These are phyloP conservation scores for Martensiomyces pterosporus DNA, from an alignment of 192 early-diverging fungal genomes.

Conservation along the genomic window DNA sequence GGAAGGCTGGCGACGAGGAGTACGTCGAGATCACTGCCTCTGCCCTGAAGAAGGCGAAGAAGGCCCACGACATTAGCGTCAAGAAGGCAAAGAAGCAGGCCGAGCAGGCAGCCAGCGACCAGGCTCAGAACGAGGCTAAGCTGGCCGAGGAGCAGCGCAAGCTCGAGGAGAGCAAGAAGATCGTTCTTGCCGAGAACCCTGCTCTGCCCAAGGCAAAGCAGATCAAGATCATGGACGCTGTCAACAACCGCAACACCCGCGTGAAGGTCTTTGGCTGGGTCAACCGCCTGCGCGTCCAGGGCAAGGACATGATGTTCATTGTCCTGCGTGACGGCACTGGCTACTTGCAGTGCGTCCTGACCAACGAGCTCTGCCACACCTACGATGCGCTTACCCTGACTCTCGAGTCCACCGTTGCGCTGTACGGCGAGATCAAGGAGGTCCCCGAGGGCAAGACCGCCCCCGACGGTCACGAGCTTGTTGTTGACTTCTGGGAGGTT, in stretches of 20 bases:
- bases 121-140: slow-evolving; percentile 52
- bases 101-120: slow-evolving; percentile 63
- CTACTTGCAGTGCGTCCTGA: slow-evolving; percentile 90
- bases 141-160: slow-evolving; percentile 69
- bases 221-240: slow-evolving; percentile 74
- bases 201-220: slow-evolving; percentile 68
- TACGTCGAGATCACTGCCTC: slow-evolving; percentile 78
- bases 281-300: slow-evolving; percentile 90
- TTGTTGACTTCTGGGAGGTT: slow-evolving; percentile 95
- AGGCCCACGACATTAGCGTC: slow-evolving; percentile 57
- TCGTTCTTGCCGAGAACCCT: slow-evolving; percentile 70
- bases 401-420: slow-evolving; percentile 85
- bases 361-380: slow-evolving; percentile 84
- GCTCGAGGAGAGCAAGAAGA: slow-evolving; percentile 81
- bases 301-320: slow-evolving; percentile 95
- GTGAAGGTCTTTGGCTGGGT: slow-evolving; percentile 94
- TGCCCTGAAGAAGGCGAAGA: slow-evolving; percentile 89
- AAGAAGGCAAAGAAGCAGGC: slow-evolving; percentile 81
- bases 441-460: slow-evolving; percentile 93
- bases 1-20: slow-evolving; percentile 68
- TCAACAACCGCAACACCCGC: slow-evolving; percentile 65
- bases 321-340: slow-evolving; percentile 94
- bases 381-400: slow-evolving; percentile 92
- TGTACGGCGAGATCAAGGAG: slow-evolving; percentile 83
- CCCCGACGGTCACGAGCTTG: slow-evolving; percentile 93